Base-by-base conservation (phyloP, 2,329 filamentous ascomycete genomes). In the Trichoderma breve region DNA sequence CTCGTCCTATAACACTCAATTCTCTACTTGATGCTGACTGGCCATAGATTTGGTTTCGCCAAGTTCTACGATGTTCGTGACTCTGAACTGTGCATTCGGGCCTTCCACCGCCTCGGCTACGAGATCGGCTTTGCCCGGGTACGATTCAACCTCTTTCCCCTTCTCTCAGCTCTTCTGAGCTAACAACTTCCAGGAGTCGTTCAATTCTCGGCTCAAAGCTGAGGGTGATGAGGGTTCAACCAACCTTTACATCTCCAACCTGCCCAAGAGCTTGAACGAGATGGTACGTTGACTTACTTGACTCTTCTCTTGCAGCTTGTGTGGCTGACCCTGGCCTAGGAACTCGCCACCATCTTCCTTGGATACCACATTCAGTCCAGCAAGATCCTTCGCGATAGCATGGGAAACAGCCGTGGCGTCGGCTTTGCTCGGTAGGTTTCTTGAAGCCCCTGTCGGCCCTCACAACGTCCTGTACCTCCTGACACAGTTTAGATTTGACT, bases 91-190 rank as follows among this genome's bases (percentile, higher is more conserved):
- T 98, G 96, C 81, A 99, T 99, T 79, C 93, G 94, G 68, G 96
- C 94, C 58, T 98, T 99, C 81, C 95, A 96, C 80, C 92, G 93
- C 78, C 90, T 97, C 75, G 95, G 95, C 69, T 99, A 98, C 79
- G 96, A 99, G 85, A 95, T 97, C 77, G 97, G 95, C 79, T 98
- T 98, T 84, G 96, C 97, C 76, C 90, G 95, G 79, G 94, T 97
- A 84, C 79, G 88, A 83, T 32, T 51, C 21, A 62, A 36, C 12
- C 18, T n/a, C 18, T 61, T 32, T 6, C 1, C 24, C 32, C 62
- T 71, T 26, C n/a, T 69, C 24, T 21, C 43, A 28, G 8, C 12
- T 4, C 26, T 32, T 69, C 61, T 4, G 36, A 18, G n/a, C 68
- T 51, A 34, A 67, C 69, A 39, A 70, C 74, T 73, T 34, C 12